Evolutionary conservation across 352 stramenopile genomes (phyloP).

Genomic region (Bremia lactucae): DNA sequence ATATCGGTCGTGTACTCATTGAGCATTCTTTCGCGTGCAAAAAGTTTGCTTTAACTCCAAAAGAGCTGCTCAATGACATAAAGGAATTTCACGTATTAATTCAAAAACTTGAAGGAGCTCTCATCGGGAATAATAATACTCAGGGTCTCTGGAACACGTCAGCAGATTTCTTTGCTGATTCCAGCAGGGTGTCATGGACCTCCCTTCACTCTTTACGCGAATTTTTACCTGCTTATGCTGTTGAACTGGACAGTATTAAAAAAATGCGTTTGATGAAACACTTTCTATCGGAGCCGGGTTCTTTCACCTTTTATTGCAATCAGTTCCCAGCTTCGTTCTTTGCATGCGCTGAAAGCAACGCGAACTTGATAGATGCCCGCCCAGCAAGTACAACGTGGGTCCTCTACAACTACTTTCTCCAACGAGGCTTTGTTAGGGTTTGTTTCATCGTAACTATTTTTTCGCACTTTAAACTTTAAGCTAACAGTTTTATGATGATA

Average conservation of each 20-base stretch:
- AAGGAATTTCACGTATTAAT: constrained; percentile 18
- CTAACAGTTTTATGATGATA: constrained; percentile 7
- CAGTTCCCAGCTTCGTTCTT: constrained; percentile 53
- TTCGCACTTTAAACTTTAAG: neutral
- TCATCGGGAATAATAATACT: constrained; percentile 31
- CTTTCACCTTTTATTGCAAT: constrained; percentile 71
- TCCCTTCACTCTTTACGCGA: constrained; percentile 39
- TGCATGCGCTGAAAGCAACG: constrained; percentile 23
- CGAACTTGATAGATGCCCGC: neutral
- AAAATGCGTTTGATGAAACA: constrained; percentile 58
- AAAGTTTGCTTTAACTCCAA: constrained; percentile 27
- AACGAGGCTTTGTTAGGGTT: constrained; percentile 60
- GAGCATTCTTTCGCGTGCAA: constrained; percentile 52
- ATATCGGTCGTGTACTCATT: constrained; percentile 52
- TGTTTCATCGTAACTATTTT: constrained; percentile 5
- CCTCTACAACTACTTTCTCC: constrained; percentile 72
- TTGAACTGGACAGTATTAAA: constrained; percentile 31
- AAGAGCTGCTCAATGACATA: constrained; percentile 39
- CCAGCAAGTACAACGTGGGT: constrained; percentile 23
- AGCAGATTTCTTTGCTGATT: constrained; percentile 42
- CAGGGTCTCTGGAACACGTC: constrained; percentile 61
- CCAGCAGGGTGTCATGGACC: constrained; percentile 13
- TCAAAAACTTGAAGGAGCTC: constrained; percentile 20
- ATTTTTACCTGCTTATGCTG: constrained; percentile 46
- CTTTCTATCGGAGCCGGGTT: constrained; percentile 46